These are phyloP conservation scores for Aspergillus sojae DNA, from an alignment of 2,329 filamentous ascomycete genomes.

Conservation along the genomic window DNA sequence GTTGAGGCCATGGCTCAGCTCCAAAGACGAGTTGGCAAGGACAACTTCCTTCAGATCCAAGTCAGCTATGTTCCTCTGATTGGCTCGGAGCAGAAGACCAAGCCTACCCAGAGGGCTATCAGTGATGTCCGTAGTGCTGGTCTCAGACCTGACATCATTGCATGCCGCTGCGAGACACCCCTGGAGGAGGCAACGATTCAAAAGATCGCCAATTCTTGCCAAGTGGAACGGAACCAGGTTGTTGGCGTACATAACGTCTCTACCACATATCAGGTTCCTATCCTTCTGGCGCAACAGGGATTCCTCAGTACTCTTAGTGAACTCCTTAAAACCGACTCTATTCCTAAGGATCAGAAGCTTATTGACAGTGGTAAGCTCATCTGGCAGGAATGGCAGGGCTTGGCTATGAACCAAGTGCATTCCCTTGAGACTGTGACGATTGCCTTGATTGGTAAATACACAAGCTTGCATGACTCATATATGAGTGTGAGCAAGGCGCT, in stretches of 20 bases:
- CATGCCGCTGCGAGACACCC: slow-evolving; percentile 81
- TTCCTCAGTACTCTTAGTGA: slow-evolving; percentile 68
- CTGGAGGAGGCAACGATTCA: slow-evolving; percentile 74
- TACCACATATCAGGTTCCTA: slow-evolving; percentile 90
- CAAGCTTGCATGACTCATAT: slow-evolving; percentile 81
- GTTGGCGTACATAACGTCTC: slow-evolving; percentile 84
- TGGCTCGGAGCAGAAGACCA: slow-evolving; percentile 83
- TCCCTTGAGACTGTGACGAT: slow-evolving; percentile 74
- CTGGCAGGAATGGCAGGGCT: slow-evolving; percentile 77
- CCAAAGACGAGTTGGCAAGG: slow-evolving; percentile 68
- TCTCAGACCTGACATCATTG: slow-evolving; percentile 77
- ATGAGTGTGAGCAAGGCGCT: slow-evolving; percentile 81
- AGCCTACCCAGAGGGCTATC: slow-evolving; percentile 92
- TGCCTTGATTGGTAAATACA: slow-evolving; percentile 91
- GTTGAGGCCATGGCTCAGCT: slow-evolving; percentile 84
- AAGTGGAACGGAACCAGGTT: slow-evolving; percentile 82
- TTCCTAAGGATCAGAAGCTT: slow-evolving; percentile 57
- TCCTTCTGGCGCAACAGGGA: slow-evolving; percentile 84
- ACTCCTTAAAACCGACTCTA: slow-evolving; percentile 65
- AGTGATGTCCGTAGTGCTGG: slow-evolving; percentile 81
- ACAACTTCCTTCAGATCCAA: slow-evolving; percentile 86
- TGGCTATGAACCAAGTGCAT: slow-evolving; percentile 68
- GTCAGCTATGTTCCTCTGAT: slow-evolving; percentile 77
- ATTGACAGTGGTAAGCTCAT: slow-evolving; percentile 66
- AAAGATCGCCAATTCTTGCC: slow-evolving; percentile 89